A percentile compares a stretch with the other conserved stretches of the same genome.
phyloP scores from a whole-genome alignment of 805 yeast species.

The Debaryomyces tyrocola region DNA sequence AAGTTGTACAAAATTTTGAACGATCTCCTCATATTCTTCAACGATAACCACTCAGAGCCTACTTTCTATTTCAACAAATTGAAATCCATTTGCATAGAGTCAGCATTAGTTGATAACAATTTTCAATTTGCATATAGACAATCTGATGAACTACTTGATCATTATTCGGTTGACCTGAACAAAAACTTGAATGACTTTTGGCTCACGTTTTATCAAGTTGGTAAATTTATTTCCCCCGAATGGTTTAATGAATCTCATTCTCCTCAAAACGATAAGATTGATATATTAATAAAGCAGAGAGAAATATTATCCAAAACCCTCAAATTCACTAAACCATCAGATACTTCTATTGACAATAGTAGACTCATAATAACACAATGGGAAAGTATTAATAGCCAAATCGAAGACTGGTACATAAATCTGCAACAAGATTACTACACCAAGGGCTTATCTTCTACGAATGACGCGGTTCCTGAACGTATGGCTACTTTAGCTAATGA shows the following conservation, averaged over 20 bases:
- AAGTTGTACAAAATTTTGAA: constrained; percentile 41
- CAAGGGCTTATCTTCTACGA: constrained; percentile 8
- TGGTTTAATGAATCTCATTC: constrained; percentile 30
- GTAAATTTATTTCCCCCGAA: constrained; percentile 45
- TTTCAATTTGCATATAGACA: constrained; percentile 56
- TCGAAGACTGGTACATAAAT: constrained; percentile 16
- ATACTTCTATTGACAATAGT: constrained; percentile 55
- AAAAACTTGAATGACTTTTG: constrained; percentile 44
- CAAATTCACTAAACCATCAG: constrained; percentile 24
- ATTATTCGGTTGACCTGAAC: constrained; percentile 10
- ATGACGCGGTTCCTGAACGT: constrained; percentile 10
- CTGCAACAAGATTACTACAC: constrained; percentile 3
- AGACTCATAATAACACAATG: constrained; percentile 62
- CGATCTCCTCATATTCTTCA: constrained; percentile 42
- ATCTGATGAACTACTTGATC: constrained; percentile 37
- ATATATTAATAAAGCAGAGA: constrained; percentile 48
- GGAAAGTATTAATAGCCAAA: constrained; percentile 47
- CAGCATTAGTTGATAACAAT: constrained; percentile 62
- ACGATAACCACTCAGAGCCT: constrained; percentile 13
- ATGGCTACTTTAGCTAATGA: constrained; percentile 25
- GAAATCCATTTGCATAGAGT: constrained; percentile 58
- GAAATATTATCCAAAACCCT: constrained; percentile 54
- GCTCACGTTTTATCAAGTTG: constrained; percentile 75
- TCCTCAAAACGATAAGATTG: constrained; percentile 15
- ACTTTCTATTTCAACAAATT: constrained; percentile 29